phyloP scores from a whole-genome alignment of 169 alveolate genomes.

The Plasmodium billcollinsi region DNA sequence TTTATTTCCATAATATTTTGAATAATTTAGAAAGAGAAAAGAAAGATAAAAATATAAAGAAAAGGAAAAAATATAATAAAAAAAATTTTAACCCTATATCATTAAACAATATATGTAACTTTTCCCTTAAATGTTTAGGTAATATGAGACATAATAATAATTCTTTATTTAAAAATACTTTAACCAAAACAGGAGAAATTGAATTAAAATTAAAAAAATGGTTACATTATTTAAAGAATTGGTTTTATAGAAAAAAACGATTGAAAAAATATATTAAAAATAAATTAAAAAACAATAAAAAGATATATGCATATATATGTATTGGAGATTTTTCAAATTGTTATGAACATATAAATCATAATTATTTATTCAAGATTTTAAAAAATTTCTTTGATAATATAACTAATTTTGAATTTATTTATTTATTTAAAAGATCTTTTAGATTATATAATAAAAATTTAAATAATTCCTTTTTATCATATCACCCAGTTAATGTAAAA shows the following conservation, averaged over 20 bases:
- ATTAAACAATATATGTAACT: constrained; percentile 52
- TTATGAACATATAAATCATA: constrained; percentile 73
- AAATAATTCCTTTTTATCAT: constrained; percentile 48
- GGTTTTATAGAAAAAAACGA: constrained; percentile 47
- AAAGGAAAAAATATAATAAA: constrained; percentile 47
- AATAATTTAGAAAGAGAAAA: constrained; percentile 60
- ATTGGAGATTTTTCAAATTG: constrained; percentile 75
- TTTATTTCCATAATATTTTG: constrained; percentile 57
- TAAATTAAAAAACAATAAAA: constrained; percentile 58
- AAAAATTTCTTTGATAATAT: constrained; percentile 39
- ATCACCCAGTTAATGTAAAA: constrained; percentile 72
- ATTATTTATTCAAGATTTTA: constrained; percentile 57
- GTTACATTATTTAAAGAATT: constrained; percentile 44
- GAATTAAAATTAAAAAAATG: constrained; percentile 59
- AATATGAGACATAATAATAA: constrained; percentile 47
- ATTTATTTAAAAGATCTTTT: constrained; percentile 75
- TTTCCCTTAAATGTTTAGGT: constrained; percentile 53
- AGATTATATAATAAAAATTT: constrained; percentile 35
- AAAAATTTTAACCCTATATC: constrained; percentile 68
- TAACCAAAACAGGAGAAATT: constrained; percentile 56
- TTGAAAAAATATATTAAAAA: constrained; percentile 66
- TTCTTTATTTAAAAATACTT: constrained; percentile 50
- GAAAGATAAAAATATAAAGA: constrained; percentile 16
- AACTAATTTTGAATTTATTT: constrained; percentile 72
- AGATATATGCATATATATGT: constrained; percentile 68